Base-by-base conservation (phyloP, 768 basidiomycete species). In the Amyloporia xantha region DNA sequence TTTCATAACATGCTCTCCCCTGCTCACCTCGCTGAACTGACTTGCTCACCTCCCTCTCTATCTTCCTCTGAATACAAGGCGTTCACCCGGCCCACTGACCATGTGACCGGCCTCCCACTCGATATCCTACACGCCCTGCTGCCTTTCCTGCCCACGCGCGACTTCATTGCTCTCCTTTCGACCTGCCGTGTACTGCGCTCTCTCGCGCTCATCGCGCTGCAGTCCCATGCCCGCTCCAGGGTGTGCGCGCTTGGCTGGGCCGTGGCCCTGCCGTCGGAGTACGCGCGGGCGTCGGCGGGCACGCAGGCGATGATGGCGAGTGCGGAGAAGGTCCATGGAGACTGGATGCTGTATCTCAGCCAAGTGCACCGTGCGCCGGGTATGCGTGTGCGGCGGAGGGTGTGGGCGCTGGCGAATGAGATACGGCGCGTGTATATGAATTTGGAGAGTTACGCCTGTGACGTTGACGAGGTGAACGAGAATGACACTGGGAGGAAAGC, bases 291-390 rank as follows among this genome's bases (percentile, higher is more conserved):
- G n/a, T n/a, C n/a, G n/a, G n/a, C n/a, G n/a, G n/a, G n/a, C n/a
- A n/a, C n/a, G n/a, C n/a, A n/a, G n/a, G n/a, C n/a, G n/a, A n/a
- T n/a, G n/a, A n/a, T n/a, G n/a, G n/a, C n/a, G n/a, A n/a, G n/a
- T n/a, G n/a, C n/a, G n/a, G n/a, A n/a, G n/a, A n/a, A n/a, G n/a
- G n/a, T n/a, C n/a, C 33, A 56, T 11, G 63, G 43, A 6, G 63
- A 65, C 50, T 65, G 63, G 63, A 37, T 54, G 23, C 57, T 62
- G 12, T 65, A 65, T 38, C 53, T 65, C 17, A 50, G 37, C 17
- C 54, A 58, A 15, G 53, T 64, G 28, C 60, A 65, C 45, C 41
- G 51, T 12, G 58, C 53, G 6, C 42, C 54, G 12, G 51, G 54
- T 45, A 61, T 65, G 62, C 54, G 59, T 21, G 54, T 56, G 26